These are phyloP conservation scores for Fusarium longipes DNA, from an alignment of 2,329 filamentous ascomycete species.

Conservation along the genomic window DNA sequence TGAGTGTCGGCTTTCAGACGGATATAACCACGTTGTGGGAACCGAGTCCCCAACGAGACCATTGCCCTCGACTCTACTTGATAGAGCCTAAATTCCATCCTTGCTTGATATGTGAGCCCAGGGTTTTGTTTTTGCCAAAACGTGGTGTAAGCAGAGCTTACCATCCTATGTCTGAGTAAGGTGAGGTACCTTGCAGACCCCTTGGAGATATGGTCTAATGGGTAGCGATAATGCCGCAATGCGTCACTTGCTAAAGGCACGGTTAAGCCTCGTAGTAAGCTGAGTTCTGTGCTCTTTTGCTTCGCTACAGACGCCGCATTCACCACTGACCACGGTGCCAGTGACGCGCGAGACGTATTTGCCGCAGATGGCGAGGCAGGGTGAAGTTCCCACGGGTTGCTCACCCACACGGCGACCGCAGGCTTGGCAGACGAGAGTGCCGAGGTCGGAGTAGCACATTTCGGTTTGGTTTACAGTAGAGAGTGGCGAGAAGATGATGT, in stretches of 20 bases:
- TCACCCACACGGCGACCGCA: slow-evolving; percentile 44
- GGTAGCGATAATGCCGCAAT: slow-evolving; percentile 16
- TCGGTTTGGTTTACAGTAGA: not conserved
- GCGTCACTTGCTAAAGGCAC: slow-evolving; percentile 39
- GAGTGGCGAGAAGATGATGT: not conserved
- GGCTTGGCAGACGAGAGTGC: slow-evolving; percentile 39
- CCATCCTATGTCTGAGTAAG: slow-evolving; percentile 1
- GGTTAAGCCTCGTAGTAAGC: slow-evolving; percentile 39
- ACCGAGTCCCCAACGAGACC: slow-evolving; percentile 3
- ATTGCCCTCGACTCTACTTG: slow-evolving; percentile 6
- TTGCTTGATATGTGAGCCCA: slow-evolving; percentile 10
- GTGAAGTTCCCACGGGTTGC: slow-evolving; percentile 39
- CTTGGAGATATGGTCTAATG: not conserved
- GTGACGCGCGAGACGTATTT: slow-evolving; percentile 46
- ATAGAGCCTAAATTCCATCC: slow-evolving; percentile 7
- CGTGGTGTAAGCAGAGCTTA: slow-evolving; percentile 25
- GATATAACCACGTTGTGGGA: not conserved
- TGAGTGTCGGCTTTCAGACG: slow-evolving; percentile 3
- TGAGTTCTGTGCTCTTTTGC: slow-evolving; percentile 38
- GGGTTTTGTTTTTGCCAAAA: not conserved
- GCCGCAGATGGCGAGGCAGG: slow-evolving; percentile 42
- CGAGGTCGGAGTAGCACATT: slow-evolving; percentile 44
- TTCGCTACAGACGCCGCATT: slow-evolving; percentile 43
- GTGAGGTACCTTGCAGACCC: slow-evolving; percentile 14
- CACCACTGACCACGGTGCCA: slow-evolving; percentile 37